Conservation (phyloP, 2,329 filamentous ascomycete species). For the Neoarthrinium moseri region DNA sequence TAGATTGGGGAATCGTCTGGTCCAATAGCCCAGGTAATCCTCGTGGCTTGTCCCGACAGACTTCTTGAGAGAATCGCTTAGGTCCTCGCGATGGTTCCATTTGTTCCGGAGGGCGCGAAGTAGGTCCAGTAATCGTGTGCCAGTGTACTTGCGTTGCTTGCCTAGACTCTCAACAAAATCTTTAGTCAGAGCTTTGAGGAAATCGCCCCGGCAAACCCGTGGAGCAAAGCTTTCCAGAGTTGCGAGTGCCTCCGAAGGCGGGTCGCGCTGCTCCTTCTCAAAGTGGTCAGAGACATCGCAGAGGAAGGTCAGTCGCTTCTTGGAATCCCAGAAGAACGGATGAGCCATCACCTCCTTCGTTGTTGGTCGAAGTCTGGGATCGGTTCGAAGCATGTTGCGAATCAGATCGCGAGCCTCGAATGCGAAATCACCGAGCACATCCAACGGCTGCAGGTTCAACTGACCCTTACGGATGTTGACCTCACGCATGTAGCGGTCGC, state of each 20-base stretch:
- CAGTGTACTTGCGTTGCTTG: conserved; percentile 94
- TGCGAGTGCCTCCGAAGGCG: conserved; percentile 66
- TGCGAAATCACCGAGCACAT: conserved; percentile 77
- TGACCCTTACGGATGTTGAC: conserved; percentile 94
- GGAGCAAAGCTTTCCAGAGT: conserved; percentile 56
- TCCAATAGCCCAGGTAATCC: conserved; percentile 85
- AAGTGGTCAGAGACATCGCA: conserved; percentile 97
- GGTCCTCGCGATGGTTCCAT: conserved; percentile 96
- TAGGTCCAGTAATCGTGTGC: conserved; percentile 78
- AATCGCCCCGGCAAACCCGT: conserved; percentile 66
- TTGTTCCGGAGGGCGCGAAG: conserved; percentile 91
- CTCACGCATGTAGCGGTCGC: conserved; percentile 92
- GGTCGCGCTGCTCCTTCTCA: conserved; percentile 85
- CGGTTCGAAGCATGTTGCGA: conserved; percentile 70
- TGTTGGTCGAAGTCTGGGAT: conserved; percentile 55
- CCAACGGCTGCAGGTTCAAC: conserved; percentile 68
- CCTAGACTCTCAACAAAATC: conserved; percentile 87
- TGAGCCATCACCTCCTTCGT: conserved; percentile 59
- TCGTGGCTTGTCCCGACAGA: conserved; percentile 72
- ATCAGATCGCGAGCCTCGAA: conserved; percentile 88
- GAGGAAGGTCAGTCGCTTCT: conserved; percentile 88
- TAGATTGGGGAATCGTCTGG: conserved; percentile 72
- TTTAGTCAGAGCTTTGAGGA: conserved; percentile 71
- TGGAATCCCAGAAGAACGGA: conserved; percentile 93
- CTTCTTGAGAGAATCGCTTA: conserved; percentile 74